phyloP scores from a whole-genome alignment of 176 grass and related monocot genomes.

The Elymus sibiricus region DNA sequence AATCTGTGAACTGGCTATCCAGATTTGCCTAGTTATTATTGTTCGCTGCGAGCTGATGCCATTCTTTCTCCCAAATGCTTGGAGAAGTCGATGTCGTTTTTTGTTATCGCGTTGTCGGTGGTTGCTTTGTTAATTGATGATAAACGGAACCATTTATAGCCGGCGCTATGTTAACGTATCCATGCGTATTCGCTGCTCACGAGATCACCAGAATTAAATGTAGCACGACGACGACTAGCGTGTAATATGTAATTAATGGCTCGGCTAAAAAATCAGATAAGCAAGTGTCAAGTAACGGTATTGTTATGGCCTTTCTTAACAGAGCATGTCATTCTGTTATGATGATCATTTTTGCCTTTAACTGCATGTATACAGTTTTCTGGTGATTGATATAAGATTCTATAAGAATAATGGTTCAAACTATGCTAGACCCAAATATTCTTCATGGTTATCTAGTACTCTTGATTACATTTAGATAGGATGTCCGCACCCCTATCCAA shows the following conservation, averaged over 20 bases:
- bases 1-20: not conserved
- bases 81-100: not conserved
- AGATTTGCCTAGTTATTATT: not conserved
- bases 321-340: not conserved
- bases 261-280: not conserved
- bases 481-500: not conserved
- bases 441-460: not conserved
- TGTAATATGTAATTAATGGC: not conserved
- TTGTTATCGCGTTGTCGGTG: not conserved
- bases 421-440: not conserved
- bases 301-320: not conserved
- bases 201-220: not conserved
- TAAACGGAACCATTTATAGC: not conserved
- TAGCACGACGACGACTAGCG: not conserved
- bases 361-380: not conserved
- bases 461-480: not conserved
- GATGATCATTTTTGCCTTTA: not conserved
- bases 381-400: not conserved
- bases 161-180: not conserved
- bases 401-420: not conserved
- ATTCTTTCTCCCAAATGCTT: constrained; percentile 4
- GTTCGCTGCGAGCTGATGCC: not conserved
- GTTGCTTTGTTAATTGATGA: constrained; percentile 1
- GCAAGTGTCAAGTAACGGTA: not conserved
- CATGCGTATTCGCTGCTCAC: not conserved